Conservation (phyloP, 495 filamentous ascomycete genomes). For the Neurospora intermedia region DNA sequence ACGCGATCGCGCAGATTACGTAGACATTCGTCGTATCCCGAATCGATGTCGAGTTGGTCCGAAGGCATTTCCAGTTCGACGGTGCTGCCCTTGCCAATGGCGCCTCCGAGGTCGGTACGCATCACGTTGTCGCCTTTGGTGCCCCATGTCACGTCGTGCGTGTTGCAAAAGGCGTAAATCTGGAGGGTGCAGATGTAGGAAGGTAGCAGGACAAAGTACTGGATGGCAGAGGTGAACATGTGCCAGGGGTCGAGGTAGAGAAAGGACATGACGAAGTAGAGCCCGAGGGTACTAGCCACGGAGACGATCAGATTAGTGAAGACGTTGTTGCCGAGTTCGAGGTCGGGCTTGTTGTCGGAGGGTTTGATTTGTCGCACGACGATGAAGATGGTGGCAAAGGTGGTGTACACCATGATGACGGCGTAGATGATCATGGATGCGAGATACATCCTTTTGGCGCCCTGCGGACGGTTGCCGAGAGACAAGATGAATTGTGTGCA, state of each 20-base stretch:
- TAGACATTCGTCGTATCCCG: conserved; percentile 91
- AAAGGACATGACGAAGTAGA: conserved; percentile 95
- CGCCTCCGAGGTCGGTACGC: conserved; percentile 81
- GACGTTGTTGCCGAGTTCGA: conserved; percentile 67
- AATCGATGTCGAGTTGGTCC: conserved; percentile 97
- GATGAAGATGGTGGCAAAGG: conserved; percentile 78
- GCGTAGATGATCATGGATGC: conserved; percentile 75
- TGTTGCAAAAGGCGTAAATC: conserved; percentile 99
- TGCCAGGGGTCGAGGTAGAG: conserved; percentile 98
- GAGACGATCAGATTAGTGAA: conserved; percentile 93
- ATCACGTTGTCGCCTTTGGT: conserved; percentile 97
- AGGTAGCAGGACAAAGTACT: conserved; percentile 89
- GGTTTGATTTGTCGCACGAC: conserved; percentile 59
- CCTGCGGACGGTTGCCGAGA: conserved; percentile 97
- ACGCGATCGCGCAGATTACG: conserved; percentile 90
- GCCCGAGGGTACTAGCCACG: conserved; percentile 76
- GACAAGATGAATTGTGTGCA: conserved; percentile 93
- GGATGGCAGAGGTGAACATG: conserved; percentile 88
- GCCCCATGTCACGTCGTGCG: conserved; percentile 97
- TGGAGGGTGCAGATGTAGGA: conserved; percentile 94
- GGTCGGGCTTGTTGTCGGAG: conserved; percentile 23
- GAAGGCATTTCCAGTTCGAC: conserved; percentile 93
- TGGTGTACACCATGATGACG: conserved; percentile 93
- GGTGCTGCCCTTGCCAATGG: conserved; percentile 54
- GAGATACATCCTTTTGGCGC: conserved; percentile 86